Conservation (phyloP, 78 protist species). For the Polysphondylium violaceum region DNA sequence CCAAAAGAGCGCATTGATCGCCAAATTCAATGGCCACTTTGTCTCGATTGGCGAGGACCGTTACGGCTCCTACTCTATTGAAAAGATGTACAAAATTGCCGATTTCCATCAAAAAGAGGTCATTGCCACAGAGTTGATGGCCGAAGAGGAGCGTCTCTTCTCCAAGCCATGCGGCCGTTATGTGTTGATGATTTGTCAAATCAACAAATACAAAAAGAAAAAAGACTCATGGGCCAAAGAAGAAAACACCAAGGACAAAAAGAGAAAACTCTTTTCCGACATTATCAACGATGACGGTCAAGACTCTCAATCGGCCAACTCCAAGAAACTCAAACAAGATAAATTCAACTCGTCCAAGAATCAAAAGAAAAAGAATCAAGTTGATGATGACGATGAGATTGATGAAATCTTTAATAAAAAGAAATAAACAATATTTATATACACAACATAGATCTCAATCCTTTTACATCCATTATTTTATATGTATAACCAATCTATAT, state of each 20-base stretch:
- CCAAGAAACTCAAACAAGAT: neutral
- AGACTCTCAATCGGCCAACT: neutral
- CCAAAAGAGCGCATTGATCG: constrained; percentile 23
- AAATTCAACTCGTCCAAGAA: neutral
- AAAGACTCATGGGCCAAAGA: constrained; percentile 34
- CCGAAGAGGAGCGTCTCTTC: constrained; percentile 29
- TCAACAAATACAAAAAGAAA: constrained; percentile 44
- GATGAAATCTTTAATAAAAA: constrained; percentile 49
- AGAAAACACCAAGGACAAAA: constrained; percentile 19
- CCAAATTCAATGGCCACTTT: constrained; percentile 23
- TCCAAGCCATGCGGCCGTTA: constrained; percentile 35
- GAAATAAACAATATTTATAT: too few relatives aligned
- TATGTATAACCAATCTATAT: too few relatives aligned
- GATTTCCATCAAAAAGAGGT: constrained; percentile 18
- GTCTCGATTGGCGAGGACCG: constrained; percentile 39
- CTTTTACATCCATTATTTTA: too few relatives aligned
- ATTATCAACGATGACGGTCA: constrained; percentile 20
- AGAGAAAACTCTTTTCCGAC: constrained; percentile 59
- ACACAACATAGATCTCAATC: too few relatives aligned
- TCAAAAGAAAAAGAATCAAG: neutral
- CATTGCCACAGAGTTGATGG: constrained; percentile 23
- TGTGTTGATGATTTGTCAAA: constrained; percentile 39
- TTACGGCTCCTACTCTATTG: constrained; percentile 40
- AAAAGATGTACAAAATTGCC: constrained; percentile 40
- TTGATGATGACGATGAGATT: constrained; percentile 33